Evolutionary conservation across 129 eudicot genomes (phyloP).

Genomic region (Kitagawia praeruptora): DNA sequence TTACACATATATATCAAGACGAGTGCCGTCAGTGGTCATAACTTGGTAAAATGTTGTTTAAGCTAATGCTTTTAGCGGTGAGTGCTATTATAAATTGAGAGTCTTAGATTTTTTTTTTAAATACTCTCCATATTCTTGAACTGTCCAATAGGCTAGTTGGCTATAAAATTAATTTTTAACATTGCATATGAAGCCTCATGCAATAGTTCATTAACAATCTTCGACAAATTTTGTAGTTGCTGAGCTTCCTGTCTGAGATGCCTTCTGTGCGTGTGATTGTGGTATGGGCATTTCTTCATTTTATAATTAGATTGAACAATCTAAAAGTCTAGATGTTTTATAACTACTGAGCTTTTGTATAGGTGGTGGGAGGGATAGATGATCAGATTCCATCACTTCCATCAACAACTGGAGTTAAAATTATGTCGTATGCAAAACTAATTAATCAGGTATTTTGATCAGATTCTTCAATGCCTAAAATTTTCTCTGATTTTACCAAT

Average conservation of each 20-base stretch:
- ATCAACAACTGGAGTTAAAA: constrained; percentile 46
- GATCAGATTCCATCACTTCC: constrained; percentile 71
- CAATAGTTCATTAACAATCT: neutral
- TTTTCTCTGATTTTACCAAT: neutral
- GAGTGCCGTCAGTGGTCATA: too few relatives aligned
- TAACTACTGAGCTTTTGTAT: neutral
- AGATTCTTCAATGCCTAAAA: neutral
- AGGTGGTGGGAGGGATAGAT: constrained; percentile 94
- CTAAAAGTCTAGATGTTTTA: constrained; percentile 1
- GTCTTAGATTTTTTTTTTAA: too few relatives aligned
- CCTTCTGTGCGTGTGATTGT: neutral
- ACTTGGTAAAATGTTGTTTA: too few relatives aligned
- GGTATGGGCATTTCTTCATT: constrained; percentile 26
- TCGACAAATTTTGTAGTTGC: constrained; percentile 33
- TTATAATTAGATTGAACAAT: neutral
- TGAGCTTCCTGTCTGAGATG: constrained; percentile 34
- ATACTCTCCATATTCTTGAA: neutral
- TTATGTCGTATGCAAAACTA: constrained; percentile 61
- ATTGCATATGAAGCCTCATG: neutral
- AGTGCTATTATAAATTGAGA: too few relatives aligned
- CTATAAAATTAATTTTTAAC: neutral
- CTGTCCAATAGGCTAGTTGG: neutral
- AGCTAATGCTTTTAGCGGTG: too few relatives aligned
- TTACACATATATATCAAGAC: too few relatives aligned
- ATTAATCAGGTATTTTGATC: constrained; percentile 53